Evolutionary conservation across 495 filamentous ascomycete species (phyloP), one percentile per base, ranked within the genome.

Genomic region (Hypomontagnella monticulosa): DNA sequence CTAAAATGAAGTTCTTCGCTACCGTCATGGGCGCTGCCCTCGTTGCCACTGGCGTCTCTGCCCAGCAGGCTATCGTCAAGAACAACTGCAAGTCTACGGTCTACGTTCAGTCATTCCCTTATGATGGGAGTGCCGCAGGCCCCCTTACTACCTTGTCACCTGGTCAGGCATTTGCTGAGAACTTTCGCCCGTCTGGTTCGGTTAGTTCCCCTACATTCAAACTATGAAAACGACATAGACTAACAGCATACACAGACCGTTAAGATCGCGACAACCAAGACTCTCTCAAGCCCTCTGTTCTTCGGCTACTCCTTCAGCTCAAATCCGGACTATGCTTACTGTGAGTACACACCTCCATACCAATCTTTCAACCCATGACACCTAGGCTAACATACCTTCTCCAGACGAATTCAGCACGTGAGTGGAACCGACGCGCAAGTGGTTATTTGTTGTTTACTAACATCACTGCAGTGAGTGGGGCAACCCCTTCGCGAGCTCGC

Each of bases 191-290:
- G 9, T 57, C 63, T 16, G 72, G 72, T 18, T 74, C 72, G 46
- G 71, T 74, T 1, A 58, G 71, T 70, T 18, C 15, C 43, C 18
- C 23, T 55, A 8, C 8, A 41, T 12, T 52, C 30, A 57, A n/a
- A 4, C 15, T 36, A 18, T 46, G 4, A 19, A 41, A 1, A 9
- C 4, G 41, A 4, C n/a, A 12, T 12, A 52, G 49, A 4, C 62
- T 71, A 57, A 73, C 48, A 30, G 5, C 19, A 48, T 58, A 18
- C 8, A 16, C 30, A 74, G 71, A 74, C 72, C 15, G 64, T 79
- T n/a, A 80, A 72, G 42, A 78, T 80, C 27, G 78, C 63, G 0
- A 75, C 60, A 0, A 78, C 70, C 53, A 76, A 70, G 33, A 75
- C 71, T 27, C 71, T 76, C 40, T 57, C 33, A 44, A 27, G 9